Percentiles rank a stretch among this genome's conserved stretches.
These are phyloP conservation scores for Lactarius deliciosus DNA, from an alignment of 768 basidiomycete genomes.

Conservation along the genomic window DNA sequence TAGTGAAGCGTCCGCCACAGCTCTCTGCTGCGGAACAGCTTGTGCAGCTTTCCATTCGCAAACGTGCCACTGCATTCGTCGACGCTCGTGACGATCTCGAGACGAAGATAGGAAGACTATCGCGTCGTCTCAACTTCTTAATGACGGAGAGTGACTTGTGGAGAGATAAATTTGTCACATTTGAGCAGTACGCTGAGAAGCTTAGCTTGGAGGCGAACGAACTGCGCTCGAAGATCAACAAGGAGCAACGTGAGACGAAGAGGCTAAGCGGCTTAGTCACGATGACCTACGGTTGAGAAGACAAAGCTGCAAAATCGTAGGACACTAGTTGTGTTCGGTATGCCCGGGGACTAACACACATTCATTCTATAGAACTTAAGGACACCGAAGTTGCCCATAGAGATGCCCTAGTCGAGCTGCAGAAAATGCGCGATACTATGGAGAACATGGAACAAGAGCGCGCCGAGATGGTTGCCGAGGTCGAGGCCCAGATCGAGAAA, in stretches of 20 bases:
- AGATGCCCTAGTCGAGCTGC: constrained; percentile 77
- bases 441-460: constrained; percentile 86
- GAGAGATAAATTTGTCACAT: constrained; percentile 92
- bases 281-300: constrained; percentile 76
- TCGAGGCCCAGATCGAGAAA: constrained; percentile 87
- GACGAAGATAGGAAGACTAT: constrained; percentile 87
- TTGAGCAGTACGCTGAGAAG: constrained; percentile 92
- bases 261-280: constrained; percentile 77
- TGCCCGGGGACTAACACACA: neutral
- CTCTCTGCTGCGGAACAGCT: constrained; percentile 71
- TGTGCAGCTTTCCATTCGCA: constrained; percentile 85
- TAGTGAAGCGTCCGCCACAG: constrained; percentile 66
- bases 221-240: constrained; percentile 82
- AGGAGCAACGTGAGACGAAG: constrained; percentile 87
- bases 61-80: constrained; percentile 91
- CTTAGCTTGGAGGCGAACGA: constrained; percentile 85
- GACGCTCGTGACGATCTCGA: constrained; percentile 93
- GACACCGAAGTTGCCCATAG: constrained; percentile 82
- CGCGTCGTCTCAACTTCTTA: constrained; percentile 82
- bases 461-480: constrained; percentile 88
- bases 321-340: constrained; percentile 35
- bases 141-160: constrained; percentile 90
- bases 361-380: constrained; percentile 56
- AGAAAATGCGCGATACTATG: constrained; percentile 82
- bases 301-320: constrained; percentile 72